A percentile compares a stretch with the other conserved stretches of the same genome.
Evolutionary conservation across 306 rosid genomes (phyloP).

Genomic region (Betula pendula): DNA sequence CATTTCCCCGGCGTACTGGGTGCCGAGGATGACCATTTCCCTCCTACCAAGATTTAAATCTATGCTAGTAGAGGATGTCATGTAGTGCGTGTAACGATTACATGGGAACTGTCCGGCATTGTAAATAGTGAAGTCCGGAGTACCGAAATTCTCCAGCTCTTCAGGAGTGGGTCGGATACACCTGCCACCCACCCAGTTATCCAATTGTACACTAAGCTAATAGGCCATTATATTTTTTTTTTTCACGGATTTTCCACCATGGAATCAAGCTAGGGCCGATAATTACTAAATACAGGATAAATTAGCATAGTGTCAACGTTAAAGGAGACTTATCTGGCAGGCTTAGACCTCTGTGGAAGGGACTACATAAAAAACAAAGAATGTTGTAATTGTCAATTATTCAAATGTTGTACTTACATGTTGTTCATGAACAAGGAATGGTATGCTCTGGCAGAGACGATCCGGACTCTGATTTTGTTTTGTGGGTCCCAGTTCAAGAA

Average conservation of each 20-base stretch:
- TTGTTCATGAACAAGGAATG: constrained; percentile 96
- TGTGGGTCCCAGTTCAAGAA: constrained; percentile 90
- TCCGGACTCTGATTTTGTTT: constrained; percentile 80
- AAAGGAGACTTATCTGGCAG: constrained; percentile 43
- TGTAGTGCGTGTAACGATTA: constrained; percentile 92
- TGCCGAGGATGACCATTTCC: constrained; percentile 98
- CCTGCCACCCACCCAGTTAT: constrained; percentile 85
- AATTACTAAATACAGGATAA: constrained; percentile 13
- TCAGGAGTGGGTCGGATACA: constrained; percentile 91
- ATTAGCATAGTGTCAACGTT: constrained; percentile 14
- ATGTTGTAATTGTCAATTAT: constrained; percentile 1
- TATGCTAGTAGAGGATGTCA: constrained; percentile 94
- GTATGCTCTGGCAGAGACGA: constrained; percentile 91
- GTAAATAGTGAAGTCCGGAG: constrained; percentile 97
- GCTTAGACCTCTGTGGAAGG: constrained; percentile 24
- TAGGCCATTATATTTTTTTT: constrained; percentile 24
- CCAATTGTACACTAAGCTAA: constrained; percentile 56
- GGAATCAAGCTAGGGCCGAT: constrained; percentile 19
- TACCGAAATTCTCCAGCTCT: constrained; percentile 90
- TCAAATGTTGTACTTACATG: constrained; percentile 65
- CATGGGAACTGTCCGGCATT: constrained; percentile 96
- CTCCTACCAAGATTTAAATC: constrained; percentile 83
- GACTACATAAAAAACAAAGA: constrained; percentile 15
- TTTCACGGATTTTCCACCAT: constrained; percentile 5
- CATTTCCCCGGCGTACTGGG: constrained; percentile 98